Evolutionary conservation across 2,329 filamentous ascomycete species (phyloP).

Genomic region (Aureobasidium pullulans): DNA sequence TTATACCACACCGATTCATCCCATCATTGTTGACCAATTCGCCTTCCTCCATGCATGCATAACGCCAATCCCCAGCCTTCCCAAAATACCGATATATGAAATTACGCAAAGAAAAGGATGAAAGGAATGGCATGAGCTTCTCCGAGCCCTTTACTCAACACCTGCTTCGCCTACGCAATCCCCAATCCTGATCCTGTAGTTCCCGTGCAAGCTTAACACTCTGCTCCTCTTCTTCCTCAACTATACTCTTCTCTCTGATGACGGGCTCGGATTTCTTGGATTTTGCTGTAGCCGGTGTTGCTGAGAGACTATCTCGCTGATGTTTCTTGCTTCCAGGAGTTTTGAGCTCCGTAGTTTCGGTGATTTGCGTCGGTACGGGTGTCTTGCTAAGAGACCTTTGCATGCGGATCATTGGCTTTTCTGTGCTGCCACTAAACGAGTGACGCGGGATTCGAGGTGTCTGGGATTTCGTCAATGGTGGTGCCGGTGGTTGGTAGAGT

Average conservation of each 20-base stretch:
- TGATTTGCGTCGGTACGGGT: background rate
- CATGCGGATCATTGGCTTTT: background rate
- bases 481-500: constrained; percentile 10
- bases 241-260: constrained; percentile 18
- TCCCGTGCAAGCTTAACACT: constrained; percentile 25
- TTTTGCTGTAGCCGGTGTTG: constrained; percentile 19
- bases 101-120: background rate
- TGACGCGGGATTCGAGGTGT: constrained; percentile 1
- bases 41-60: background rate
- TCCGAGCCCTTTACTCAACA: background rate
- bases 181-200: constrained; percentile 18
- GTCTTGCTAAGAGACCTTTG: constrained; percentile 13
- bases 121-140: background rate
- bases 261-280: constrained; percentile 18
- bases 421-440: background rate
- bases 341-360: background rate
- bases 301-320: constrained; percentile 25
- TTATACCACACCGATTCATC: background rate
- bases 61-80: background rate
- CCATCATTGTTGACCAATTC: background rate
- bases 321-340: constrained; percentile 19
- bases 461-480: constrained; percentile 8
- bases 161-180: constrained; percentile 8
- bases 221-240: constrained; percentile 20
- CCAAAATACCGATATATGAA: background rate